Evolutionary conservation across 257 asterid species (phyloP).

Genomic region (Coffea canephora): DNA sequence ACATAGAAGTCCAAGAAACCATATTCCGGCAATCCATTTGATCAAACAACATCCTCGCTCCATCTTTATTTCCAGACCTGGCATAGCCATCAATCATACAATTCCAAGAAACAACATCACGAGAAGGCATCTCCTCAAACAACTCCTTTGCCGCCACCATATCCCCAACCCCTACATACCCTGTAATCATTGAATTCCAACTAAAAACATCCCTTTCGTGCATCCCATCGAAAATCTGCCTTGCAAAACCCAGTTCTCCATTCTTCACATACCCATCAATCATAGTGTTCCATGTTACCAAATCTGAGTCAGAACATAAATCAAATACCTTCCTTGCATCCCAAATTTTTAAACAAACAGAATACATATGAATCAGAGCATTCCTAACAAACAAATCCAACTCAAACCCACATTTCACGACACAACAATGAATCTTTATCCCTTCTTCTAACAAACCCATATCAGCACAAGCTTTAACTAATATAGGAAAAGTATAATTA

Average conservation of each 20-base stretch:
- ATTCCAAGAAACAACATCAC: constrained; percentile 41
- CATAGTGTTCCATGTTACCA: constrained; percentile 43
- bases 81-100: constrained; percentile 40
- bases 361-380: constrained; percentile 31
- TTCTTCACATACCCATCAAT: constrained; percentile 37
- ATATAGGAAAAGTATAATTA: constrained; percentile 35
- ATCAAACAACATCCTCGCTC: constrained; percentile 32
- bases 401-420: constrained; percentile 35
- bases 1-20: constrained; percentile 39
- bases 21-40: constrained; percentile 29
- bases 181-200: constrained; percentile 43
- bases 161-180: constrained; percentile 28
- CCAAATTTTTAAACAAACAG: constrained; percentile 14
- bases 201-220: constrained; percentile 31
- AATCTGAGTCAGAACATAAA: constrained; percentile 31
- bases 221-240: constrained; percentile 33
- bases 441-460: constrained; percentile 28
- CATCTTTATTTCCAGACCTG: constrained; percentile 23
- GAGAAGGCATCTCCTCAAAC: constrained; percentile 23
- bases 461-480: constrained; percentile 39
- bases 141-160: constrained; percentile 32
- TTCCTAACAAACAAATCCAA: constrained; percentile 34
- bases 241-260: constrained; percentile 26
- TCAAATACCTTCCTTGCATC: constrained; percentile 39
- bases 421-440: constrained; percentile 24